Evolutionary conservation across 495 filamentous ascomycete genomes (phyloP), one percentile per base, ranked within the genome.

Genomic region (Penicillium flavigenum): DNA sequence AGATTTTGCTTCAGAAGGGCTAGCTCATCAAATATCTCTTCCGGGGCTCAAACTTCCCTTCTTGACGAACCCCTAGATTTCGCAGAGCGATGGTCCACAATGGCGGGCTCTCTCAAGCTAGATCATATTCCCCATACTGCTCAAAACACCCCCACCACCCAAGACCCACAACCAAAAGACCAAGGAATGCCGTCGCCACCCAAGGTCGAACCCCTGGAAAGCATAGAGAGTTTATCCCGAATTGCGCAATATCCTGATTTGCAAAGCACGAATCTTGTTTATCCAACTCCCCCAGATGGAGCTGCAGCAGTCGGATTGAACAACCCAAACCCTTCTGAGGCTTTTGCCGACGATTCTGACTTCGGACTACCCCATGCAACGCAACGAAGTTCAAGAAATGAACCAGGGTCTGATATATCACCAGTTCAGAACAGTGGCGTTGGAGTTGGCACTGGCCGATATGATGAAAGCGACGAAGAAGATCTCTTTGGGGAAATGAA

Each of bases 241-340:
- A 61, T 75, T 71, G 57, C 83, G 60, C 71, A 84, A 71, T 71
- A 77, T 65, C 67, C 79, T 16, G 75, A 81, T 34, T 63, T 82
- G 6, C 76, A 81, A 44, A 72, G 75, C 47, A 76, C 81, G 24
- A 86, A 83, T 51, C 79, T 87, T 12, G 85, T 96, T 49, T 96
- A 96, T 69, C 92, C 89, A 8, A 96, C 92, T 5, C 92, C 92
- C 26, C 91, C 91, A 43, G 91, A 95, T 67, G 89, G 83, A 10
- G 72, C 88, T 44, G 78, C 82, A 31, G 69, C 77, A 45, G 52
- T 68, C 17, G 72, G 68, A 6, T 24, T 67, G 4, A 68, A 67
- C 43, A 58, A 62, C 26, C 42, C 57, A 4, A 58, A 57, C 17
- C 45, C 63, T 12, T 60, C 66, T 16, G 72, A 75, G 39, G 50